Evolutionary conservation across 352 stramenopile species (phyloP).

Genomic region (Pythium grandisporangium): DNA sequence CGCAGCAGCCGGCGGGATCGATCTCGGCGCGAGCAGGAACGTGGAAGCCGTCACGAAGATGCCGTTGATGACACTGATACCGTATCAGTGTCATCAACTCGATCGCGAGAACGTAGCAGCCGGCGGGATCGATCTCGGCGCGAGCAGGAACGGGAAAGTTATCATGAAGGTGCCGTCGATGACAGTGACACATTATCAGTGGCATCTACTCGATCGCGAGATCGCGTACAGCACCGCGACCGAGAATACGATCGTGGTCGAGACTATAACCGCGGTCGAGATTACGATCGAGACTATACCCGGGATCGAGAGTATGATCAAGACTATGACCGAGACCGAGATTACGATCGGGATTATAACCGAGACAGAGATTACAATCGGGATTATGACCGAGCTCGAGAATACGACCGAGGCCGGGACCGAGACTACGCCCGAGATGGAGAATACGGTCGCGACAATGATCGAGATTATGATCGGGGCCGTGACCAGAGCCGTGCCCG

Average conservation of each 20-base stretch:
- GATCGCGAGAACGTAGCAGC: too few relatives aligned
- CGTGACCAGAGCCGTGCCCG: not conserved
- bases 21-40: too few relatives aligned
- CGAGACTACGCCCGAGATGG: constrained; percentile 21
- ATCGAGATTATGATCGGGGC: not conserved
- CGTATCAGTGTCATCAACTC: too few relatives aligned
- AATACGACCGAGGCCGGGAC: constrained; percentile 16
- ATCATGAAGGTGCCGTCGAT: not conserved
- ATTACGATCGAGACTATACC: constrained; percentile 1
- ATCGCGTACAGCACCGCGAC: constrained; percentile 8
- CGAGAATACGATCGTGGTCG: constrained; percentile 5
- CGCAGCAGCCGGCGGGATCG: too few relatives aligned
- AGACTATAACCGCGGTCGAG: constrained; percentile 13
- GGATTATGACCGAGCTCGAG: constrained; percentile 11
- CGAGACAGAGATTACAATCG: constrained; percentile 12
- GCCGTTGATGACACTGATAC: constrained; percentile 5
- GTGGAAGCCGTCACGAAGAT: too few relatives aligned
- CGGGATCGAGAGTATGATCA: constrained; percentile 14
- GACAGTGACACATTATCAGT: constrained; percentile 1
- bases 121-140: too few relatives aligned
- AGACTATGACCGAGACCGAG: constrained; percentile 20
- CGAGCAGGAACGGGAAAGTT: too few relatives aligned
- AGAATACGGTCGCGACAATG: constrained; percentile 9
- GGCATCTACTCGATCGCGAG: not conserved
- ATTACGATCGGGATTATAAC: constrained; percentile 22